Evolutionary conservation across 768 basidiomycete genomes (phyloP).

Genomic region (button mushroom (Agaricus bisporus)): DNA sequence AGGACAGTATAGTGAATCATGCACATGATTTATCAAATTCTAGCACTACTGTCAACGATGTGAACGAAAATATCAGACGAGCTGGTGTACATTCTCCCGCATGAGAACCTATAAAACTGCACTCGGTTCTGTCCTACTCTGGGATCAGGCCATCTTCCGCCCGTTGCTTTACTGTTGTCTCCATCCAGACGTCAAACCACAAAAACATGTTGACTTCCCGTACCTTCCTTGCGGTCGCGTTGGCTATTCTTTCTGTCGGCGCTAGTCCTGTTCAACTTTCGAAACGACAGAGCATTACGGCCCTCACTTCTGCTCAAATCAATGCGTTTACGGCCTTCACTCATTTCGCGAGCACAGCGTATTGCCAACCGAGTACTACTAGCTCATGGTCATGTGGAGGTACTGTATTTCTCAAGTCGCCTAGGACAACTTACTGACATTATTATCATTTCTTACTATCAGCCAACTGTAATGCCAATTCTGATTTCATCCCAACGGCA

Average conservation of each 20-base stretch:
- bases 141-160: no score
- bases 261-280: conserved; percentile 20
- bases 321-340: conserved; percentile 38
- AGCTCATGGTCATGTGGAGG: conserved; percentile 46
- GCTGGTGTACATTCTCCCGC: no score
- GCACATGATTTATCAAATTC: no score
- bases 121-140: no score
- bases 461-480: conserved; percentile 36
- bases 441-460: not conserved
- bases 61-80: no score
- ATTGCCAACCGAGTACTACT: conserved; percentile 37
- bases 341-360: conserved; percentile 41
- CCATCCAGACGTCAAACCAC: no score
- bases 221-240: conserved; percentile 1
- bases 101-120: no score
- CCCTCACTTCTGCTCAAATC: conserved; percentile 34
- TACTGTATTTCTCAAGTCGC: conserved; percentile 10
- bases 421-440: not conserved
- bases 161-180: no score
- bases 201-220: no score
- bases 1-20: no score
- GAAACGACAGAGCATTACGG: conserved; percentile 23
- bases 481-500: conserved; percentile 35
- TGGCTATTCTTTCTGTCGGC: conserved; percentile 15
- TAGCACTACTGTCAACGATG: no score